Evolutionary conservation across 2,329 filamentous ascomycete species (phyloP), one percentile per base, ranked within the genome.

Genomic region (Elsinoe fawcettii): DNA sequence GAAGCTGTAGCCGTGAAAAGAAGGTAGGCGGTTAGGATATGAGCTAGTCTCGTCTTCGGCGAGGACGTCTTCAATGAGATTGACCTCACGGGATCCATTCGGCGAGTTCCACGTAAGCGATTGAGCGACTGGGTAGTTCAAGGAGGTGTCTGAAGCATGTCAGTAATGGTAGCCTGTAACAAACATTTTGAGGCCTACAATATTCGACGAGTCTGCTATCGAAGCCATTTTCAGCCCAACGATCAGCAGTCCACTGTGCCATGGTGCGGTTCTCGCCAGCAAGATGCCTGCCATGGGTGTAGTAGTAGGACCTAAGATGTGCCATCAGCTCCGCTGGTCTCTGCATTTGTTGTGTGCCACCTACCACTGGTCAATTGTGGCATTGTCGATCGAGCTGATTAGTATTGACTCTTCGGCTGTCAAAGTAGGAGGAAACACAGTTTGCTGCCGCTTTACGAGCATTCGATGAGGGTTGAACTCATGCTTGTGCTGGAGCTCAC

Each of bases 11-110:
- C 75, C 76, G 60, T 78, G 73, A 61, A 78, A 78, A 11, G 69
- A 73, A 1, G 92, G 90, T 22, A 97, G 80, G 27, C 89, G 79
- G 65, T 90, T 80, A 8, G 80, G 72, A 46, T 90, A 75, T 20
- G 83, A 80, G 8, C 61, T 62, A 0, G 62, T 63, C 14, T 59
- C 57, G 32, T 66, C 65, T 46, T 64, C 63, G 5, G 61, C 51
- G 7, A 66, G 58, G 2, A 65, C 59, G 49, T 61, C 63, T 41
- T 66, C 65, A 27, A 64, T 63, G n/a, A 66, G 58, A 14, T 56
- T 72, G 69, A 39, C 90, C 73, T 7, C 87, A 87, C 74, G 86
- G 87, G 63, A 83, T 75, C 86, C 88, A 89, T 63, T 78, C 82
- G 56, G 14, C 61, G 63, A 70, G 67, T 61, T 74, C 66, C 56